These are phyloP conservation scores for Turritis glabra DNA, from an alignment of 345 rosid genomes.

Conservation along the genomic window DNA sequence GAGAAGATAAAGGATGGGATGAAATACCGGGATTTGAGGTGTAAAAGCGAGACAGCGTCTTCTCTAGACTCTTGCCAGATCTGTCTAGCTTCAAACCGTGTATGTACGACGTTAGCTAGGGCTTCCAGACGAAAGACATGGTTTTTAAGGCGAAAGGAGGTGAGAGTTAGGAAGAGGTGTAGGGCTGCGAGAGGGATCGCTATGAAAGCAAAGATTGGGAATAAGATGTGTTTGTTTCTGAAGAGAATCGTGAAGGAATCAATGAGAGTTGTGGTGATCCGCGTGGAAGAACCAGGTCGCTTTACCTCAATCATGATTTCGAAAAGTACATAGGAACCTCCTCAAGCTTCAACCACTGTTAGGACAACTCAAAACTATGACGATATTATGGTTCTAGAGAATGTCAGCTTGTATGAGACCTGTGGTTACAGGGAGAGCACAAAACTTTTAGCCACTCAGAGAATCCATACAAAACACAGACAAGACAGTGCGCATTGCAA, in stretches of 20 bases:
- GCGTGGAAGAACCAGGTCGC: conserved; percentile 29
- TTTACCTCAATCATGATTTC: conserved; percentile 35
- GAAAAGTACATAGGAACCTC: conserved; percentile 12
- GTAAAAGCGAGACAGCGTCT: conserved; percentile 57
- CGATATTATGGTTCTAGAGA: conserved; percentile 19
- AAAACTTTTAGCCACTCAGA: conserved; percentile 15
- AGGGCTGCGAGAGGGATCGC: conserved; percentile 64
- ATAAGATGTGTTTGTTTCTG: conserved; percentile 49
- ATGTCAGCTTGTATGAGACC: conserved; percentile 13
- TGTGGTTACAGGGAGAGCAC: conserved; percentile 14
- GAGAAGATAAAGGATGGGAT: conserved; percentile 62
- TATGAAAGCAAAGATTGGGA: conserved; percentile 47
- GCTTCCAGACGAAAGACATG: conserved; percentile 60
- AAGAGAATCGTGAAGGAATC: conserved; percentile 50
- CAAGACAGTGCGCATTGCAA: not conserved
- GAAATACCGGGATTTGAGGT: conserved; percentile 45
- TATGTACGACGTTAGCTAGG: conserved; percentile 47
- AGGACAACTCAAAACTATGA: conserved; percentile 11
- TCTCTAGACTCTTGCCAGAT: conserved; percentile 67
- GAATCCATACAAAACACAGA: conserved; percentile 1
- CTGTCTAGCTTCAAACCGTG: conserved; percentile 65
- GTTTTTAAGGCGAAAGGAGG: conserved; percentile 50
- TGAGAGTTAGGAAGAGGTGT: conserved; percentile 53
- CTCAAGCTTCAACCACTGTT: conserved; percentile 13
- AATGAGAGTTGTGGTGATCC: conserved; percentile 36